phyloP scores from a whole-genome alignment of 768 basidiomycete genomes.

The Boletus barrowsii region DNA sequence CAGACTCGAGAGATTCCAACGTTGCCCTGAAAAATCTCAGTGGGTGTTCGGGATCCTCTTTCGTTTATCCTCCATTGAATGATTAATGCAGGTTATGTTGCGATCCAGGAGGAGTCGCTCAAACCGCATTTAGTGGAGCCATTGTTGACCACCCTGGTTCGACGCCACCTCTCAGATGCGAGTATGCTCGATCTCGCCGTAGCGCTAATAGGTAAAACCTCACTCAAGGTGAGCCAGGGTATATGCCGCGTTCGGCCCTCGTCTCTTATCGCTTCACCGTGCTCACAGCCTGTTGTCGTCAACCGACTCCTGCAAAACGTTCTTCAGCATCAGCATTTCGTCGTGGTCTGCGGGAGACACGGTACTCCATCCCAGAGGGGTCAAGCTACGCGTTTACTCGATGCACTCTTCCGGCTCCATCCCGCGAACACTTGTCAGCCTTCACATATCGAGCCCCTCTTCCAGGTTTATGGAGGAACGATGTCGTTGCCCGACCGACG shows the following conservation, averaged over 20 bases:
- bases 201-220: slow-evolving; percentile 37
- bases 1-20: slow-evolving; percentile 18
- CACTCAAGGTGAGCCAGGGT: slow-evolving; percentile 57
- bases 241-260: background rate
- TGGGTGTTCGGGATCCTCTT: slow-evolving; percentile 21
- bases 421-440: slow-evolving; percentile 84
- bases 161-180: slow-evolving; percentile 49
- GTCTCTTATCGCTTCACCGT: background rate
- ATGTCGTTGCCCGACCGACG: slow-evolving; percentile 60
- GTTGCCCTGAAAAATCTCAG: slow-evolving; percentile 37
- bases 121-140: slow-evolving; percentile 70
- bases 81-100: slow-evolving; percentile 12
- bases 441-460: slow-evolving; percentile 75
- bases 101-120: slow-evolving; percentile 7
- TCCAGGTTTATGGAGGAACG: slow-evolving; percentile 72
- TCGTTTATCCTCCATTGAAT: background rate
- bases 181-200: slow-evolving; percentile 43
- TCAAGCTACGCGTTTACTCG: slow-evolving; percentile 53
- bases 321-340: slow-evolving; percentile 66
- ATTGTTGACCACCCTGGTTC: slow-evolving; percentile 59
- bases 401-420: slow-evolving; percentile 68
- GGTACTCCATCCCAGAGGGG: slow-evolving; percentile 35
- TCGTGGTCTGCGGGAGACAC: slow-evolving; percentile 38
- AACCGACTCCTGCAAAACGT: slow-evolving; percentile 76
- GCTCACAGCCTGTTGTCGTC: slow-evolving; percentile 55